Base-by-base conservation (phyloP, 2,329 filamentous ascomycete genomes). In the Sporothrix protearum region DNA sequence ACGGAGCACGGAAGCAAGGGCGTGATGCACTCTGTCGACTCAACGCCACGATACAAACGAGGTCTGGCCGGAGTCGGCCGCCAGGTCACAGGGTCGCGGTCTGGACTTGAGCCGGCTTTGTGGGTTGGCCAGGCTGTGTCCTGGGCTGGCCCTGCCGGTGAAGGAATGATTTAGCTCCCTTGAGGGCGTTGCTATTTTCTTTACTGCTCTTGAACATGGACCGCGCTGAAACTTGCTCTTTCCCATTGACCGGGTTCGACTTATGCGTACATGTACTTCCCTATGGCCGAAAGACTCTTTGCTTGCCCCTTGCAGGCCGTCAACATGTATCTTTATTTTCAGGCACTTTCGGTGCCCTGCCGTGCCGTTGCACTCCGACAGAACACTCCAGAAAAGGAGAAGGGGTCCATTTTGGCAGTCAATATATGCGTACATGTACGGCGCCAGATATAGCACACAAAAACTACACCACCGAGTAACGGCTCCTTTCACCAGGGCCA, bases 391-490 rank as follows among this genome's bases (percentile, higher is more conserved):
- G 19, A 61, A 30, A 59, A 61, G 16, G 16, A 61, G 55, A 59
- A 61, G 16, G 16, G 30, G 30, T 45, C 59, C 59, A 45, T 45
- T 45, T 9, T 45, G 36, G 22, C 10, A 45, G 39, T 64, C 39
- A 47, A 64, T 64, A 64, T 64, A n/a, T n/a, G n/a, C n/a, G n/a
- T n/a, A n/a, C n/a, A n/a, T n/a, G n/a, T n/a, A 39, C 39, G 61
- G 61, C 39, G 19, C 61, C 39, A 45, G 39, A 47, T 64, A 64
- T 64, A 47, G 61, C 63, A 47, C 42, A 25, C 25, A n/a, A 53
- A 25, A 45, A 22, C 36, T 28, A 36, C 63, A 45, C 59, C 22
- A 30, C 25, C 16, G 22, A 49, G 42, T 16, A 66, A 64, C 30
- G n/a, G 30, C 45, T 67, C 42, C 45, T 28, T 16, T n/a, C 33